A percentile compares a stretch with the other conserved stretches of the same genome.
Conservation (phyloP, 495 filamentous ascomycete genomes). For the Pyrenopolyporus hunteri region DNA sequence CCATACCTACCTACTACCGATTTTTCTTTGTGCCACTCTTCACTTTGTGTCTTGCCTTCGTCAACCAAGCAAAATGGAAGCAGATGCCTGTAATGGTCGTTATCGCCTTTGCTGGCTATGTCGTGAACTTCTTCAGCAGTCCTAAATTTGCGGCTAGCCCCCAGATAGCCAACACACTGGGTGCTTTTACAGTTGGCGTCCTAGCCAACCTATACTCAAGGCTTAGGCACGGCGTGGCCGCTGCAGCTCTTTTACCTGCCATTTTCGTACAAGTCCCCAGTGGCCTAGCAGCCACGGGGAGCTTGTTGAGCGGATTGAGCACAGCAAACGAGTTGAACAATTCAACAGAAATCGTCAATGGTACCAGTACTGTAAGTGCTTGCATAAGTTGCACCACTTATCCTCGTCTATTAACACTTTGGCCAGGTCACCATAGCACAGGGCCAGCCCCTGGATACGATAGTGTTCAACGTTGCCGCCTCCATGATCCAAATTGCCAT, state of each 20-base stretch:
- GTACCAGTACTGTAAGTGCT: conserved; percentile 37
- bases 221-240: conserved; percentile 81
- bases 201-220: conserved; percentile 88
- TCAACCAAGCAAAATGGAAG: conserved; percentile 90
- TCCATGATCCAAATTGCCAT: conserved; percentile 92
- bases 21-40: conserved; percentile 81
- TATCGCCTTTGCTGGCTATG: conserved; percentile 84
- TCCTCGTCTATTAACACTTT: conserved; percentile 1
- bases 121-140: conserved; percentile 82
- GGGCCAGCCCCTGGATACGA: conserved; percentile 56
- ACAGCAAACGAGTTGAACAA: conserved; percentile 77
- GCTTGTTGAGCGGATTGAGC: conserved; percentile 81
- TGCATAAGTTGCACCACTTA: not conserved
- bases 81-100: conserved; percentile 85
- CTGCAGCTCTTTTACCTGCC: conserved; percentile 85
- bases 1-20: conserved; percentile 66
- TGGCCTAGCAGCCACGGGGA: conserved; percentile 83
- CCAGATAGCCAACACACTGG: conserved; percentile 83
- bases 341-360: conserved; percentile 36
- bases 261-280: conserved; percentile 96
- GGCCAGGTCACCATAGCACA: conserved; percentile 27
- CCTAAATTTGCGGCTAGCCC: conserved; percentile 75
- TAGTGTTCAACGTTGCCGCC: conserved; percentile 84
- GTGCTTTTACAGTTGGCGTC: conserved; percentile 84
- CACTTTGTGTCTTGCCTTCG: conserved; percentile 78